phyloP scores from a whole-genome alignment of 257 asterid species.

The Perilla frutescens region DNA sequence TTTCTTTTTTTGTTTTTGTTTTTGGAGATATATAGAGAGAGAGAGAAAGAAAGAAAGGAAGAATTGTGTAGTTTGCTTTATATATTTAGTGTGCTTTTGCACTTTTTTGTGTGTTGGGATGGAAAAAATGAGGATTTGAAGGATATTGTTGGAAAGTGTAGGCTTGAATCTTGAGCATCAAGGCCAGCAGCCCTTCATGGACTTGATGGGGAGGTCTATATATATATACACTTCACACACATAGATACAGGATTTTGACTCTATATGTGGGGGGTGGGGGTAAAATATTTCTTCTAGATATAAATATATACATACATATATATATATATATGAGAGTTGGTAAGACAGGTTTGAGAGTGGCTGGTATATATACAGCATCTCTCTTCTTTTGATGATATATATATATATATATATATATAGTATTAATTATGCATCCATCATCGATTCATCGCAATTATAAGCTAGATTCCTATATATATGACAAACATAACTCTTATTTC shows the following conservation, averaged over 20 bases:
- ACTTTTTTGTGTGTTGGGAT: background rate
- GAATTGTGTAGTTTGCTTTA: background rate
- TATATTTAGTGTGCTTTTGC: background rate
- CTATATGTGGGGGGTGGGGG: constrained; percentile 29
- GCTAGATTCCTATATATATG: too few species aligned
- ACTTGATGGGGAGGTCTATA: constrained; percentile 45
- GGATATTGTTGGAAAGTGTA: background rate
- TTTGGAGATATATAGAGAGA: too few species aligned
- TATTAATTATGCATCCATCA: too few species aligned
- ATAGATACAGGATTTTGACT: constrained; percentile 60
- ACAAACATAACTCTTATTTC: too few species aligned
- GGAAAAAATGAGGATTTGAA: background rate
- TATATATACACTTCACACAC: background rate
- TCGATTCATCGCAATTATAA: too few species aligned
- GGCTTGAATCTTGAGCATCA: constrained; percentile 35
- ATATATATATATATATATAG: background rate
- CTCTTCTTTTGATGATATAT: constrained; percentile 40
- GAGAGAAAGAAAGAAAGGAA: background rate
- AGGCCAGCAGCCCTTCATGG: constrained; percentile 50
- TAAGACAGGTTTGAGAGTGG: constrained; percentile 73
- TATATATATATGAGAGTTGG: constrained; percentile 69
- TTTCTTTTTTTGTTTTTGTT: background rate
- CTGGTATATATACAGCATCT: constrained; percentile 41
- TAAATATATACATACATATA: too few species aligned
- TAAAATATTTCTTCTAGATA: too few species aligned